Evolutionary conservation across 352 stramenopile species (phyloP).

Genomic region (Blastocystis sp.): DNA sequence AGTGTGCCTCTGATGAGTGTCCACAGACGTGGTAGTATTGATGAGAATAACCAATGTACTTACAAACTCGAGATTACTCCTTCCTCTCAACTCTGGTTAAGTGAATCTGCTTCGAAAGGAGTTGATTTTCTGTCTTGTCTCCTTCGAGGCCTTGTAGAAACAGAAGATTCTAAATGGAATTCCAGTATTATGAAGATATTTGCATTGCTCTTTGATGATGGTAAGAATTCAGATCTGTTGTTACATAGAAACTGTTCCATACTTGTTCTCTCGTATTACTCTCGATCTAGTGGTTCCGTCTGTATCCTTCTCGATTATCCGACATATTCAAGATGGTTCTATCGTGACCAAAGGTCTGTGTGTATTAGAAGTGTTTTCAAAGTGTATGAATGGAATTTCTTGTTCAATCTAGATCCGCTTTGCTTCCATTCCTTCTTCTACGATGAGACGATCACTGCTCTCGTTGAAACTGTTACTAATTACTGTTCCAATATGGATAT

Average conservation of each 20-base stretch:
- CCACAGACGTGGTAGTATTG: not conserved
- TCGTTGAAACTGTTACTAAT: not conserved
- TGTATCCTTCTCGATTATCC: not conserved
- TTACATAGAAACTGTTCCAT: not conserved
- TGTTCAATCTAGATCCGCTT: not conserved
- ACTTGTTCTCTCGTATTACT: not conserved
- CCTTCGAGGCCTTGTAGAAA: not conserved
- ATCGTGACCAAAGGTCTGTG: not conserved
- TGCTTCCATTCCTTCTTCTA: slow-evolving; percentile 1
- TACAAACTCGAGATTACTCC: not conserved
- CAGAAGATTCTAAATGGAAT: not conserved
- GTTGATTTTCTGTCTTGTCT: slow-evolving; percentile 14
- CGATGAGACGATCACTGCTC: not conserved
- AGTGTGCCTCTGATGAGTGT: not conserved
- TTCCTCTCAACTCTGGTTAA: not conserved
- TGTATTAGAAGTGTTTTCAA: not conserved
- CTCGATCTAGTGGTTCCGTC: not conserved
- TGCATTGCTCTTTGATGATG: not conserved
- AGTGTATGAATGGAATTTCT: not conserved
- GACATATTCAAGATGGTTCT: not conserved
- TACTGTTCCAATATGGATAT: not conserved
- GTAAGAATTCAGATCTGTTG: not conserved
- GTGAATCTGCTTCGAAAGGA: not conserved
- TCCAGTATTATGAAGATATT: not conserved
- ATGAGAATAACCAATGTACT: not conserved